Evolutionary conservation across 371 early-diverging fungal species (phyloP).

Genomic region (Lichtheimia hyalospora): DNA sequence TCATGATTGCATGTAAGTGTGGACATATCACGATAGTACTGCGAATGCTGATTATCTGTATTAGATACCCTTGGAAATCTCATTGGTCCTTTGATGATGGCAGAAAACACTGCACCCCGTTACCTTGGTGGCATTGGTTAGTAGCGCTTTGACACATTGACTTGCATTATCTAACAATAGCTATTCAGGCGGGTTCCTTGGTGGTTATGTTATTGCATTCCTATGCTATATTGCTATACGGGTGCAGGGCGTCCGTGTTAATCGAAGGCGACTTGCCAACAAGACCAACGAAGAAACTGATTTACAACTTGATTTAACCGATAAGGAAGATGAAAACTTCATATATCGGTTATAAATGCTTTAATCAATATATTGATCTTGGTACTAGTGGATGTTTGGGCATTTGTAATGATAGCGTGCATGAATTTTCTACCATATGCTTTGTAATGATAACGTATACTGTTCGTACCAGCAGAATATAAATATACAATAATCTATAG

Average conservation of each 20-base stretch:
- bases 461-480: too few species aligned
- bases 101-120: conserved; percentile 7
- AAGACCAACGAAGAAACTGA: conserved; percentile 5
- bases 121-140: conserved; percentile 18
- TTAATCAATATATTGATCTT: too few species aligned
- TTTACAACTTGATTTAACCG: conserved; percentile 25
- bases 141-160: background rate
- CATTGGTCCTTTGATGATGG: conserved; percentile 17
- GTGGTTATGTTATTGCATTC: conserved; percentile 9
- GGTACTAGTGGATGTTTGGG: too few species aligned
- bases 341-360: conserved; percentile 20
- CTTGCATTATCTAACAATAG: too few species aligned
- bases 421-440: too few species aligned
- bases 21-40: background rate
- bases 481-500: conserved; percentile 14
- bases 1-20: conserved; percentile 21
- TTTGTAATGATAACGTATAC: too few species aligned
- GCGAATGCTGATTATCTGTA: background rate
- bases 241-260: conserved; percentile 17
- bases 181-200: background rate
- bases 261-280: conserved; percentile 14
- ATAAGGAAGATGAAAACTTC: conserved; percentile 28
- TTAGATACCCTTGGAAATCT: conserved; percentile 17
- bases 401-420: too few species aligned
- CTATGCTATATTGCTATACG: conserved; percentile 12